A percentile compares a stretch with the other conserved stretches of the same genome.
Conservation (phyloP, 2,329 filamentous ascomycete species). For the Gnomoniopsis sp. region DNA sequence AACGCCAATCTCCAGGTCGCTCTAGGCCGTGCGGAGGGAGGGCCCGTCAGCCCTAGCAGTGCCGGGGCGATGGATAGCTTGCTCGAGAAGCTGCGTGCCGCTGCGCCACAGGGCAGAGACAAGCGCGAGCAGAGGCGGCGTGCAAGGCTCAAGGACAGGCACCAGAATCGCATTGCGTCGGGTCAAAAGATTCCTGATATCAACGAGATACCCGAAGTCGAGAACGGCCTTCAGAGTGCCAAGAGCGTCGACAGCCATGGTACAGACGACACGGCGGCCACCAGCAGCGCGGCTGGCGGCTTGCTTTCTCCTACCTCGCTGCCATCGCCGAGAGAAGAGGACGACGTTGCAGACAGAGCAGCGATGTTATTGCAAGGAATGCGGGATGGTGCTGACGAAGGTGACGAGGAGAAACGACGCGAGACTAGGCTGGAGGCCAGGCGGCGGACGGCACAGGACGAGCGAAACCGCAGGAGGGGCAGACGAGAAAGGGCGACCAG, state of each 20-base stretch:
- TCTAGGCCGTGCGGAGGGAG: constrained; percentile 38
- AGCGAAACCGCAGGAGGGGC: constrained; percentile 64
- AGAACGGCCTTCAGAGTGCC: constrained; percentile 31
- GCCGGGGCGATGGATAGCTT: constrained; percentile 95
- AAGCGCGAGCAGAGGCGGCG: constrained; percentile 84
- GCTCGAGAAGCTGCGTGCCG: constrained; percentile 89
- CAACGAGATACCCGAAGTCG: constrained; percentile 58
- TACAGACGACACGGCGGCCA: constrained; percentile 46
- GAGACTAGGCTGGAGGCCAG: constrained; percentile 40
- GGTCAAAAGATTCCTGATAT: constrained; percentile 83
- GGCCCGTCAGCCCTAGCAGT: constrained; percentile 63
- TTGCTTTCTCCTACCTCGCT: constrained; percentile 21
- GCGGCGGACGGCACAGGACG: constrained; percentile 75
- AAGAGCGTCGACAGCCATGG: constrained; percentile 32
- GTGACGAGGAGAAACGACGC: constrained; percentile 47
- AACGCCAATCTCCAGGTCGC: constrained; percentile 63
- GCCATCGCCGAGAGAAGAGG: constrained; percentile 42
- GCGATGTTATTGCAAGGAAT: constrained; percentile 82
- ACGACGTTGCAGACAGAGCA: constrained; percentile 83
- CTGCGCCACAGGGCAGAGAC: constrained; percentile 84
- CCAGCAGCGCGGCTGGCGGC: constrained; percentile 45
- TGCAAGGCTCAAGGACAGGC: constrained; percentile 83
- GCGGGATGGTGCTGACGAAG: constrained; percentile 60
- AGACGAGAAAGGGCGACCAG: constrained; percentile 59
- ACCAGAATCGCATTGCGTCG: constrained; percentile 84